phyloP scores from a whole-genome alignment of 2,329 filamentous ascomycete species.

The Lasiodiplodia sp. region DNA sequence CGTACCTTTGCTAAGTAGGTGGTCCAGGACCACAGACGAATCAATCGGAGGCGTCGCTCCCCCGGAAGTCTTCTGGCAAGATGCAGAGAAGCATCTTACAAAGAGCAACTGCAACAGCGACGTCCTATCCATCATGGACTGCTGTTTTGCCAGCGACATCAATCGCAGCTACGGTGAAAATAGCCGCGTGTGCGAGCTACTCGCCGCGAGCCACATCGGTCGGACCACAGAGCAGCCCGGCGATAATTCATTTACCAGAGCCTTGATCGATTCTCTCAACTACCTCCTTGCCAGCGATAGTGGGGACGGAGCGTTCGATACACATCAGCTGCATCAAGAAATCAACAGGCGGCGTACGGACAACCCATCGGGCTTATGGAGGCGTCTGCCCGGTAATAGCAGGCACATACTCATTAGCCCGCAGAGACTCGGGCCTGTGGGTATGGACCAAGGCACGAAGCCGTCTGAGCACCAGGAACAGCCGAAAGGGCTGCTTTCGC shows the following conservation, averaged over 20 bases:
- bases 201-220: constrained; percentile 26
- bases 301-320: background rate
- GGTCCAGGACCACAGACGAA: background rate
- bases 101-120: constrained; percentile 31
- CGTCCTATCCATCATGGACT: constrained; percentile 37
- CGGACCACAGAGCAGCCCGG: constrained; percentile 26
- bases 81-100: constrained; percentile 30
- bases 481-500: background rate
- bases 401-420: background rate
- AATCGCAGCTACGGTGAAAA: background rate
- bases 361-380: background rate
- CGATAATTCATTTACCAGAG: constrained; percentile 29
- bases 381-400: background rate
- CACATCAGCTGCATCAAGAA: background rate
- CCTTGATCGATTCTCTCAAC: constrained; percentile 28
- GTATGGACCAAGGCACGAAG: background rate
- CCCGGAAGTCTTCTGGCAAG: constrained; percentile 31
- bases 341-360: background rate
- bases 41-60: background rate
- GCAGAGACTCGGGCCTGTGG: background rate
- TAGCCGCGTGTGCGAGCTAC: constrained; percentile 30
- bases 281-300: background rate
- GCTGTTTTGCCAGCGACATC: constrained; percentile 36
- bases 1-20: background rate
- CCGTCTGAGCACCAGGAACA: background rate